These are phyloP conservation scores for Neurospora pannonica DNA, from an alignment of 495 filamentous ascomycete genomes.

Conservation along the genomic window DNA sequence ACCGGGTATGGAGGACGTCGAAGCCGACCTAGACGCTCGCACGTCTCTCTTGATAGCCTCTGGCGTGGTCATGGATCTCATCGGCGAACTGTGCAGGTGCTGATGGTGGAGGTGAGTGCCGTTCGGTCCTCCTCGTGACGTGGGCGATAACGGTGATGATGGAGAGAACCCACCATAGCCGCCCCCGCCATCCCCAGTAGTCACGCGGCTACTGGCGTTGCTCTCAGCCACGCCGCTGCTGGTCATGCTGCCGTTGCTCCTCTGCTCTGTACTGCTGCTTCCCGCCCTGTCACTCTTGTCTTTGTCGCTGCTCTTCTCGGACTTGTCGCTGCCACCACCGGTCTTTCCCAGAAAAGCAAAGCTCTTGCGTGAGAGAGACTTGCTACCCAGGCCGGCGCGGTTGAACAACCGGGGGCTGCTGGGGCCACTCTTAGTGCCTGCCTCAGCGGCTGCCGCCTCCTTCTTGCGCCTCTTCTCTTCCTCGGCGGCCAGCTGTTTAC, in stretches of 20 bases:
- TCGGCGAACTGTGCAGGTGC: slow-evolving; percentile 6
- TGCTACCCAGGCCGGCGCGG: slow-evolving; percentile 28
- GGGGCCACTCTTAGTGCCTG: background rate
- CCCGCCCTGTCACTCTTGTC: slow-evolving; percentile 14
- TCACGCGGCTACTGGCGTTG: background rate
- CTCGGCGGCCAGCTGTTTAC: slow-evolving; percentile 32
- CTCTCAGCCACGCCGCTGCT: slow-evolving; percentile 3
- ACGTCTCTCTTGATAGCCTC: slow-evolving; percentile 4
- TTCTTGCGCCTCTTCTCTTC: slow-evolving; percentile 31
- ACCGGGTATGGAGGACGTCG: background rate
- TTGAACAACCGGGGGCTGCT: slow-evolving; percentile 29
- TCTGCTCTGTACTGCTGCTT: slow-evolving; percentile 6
- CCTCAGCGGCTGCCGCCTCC: slow-evolving; percentile 7
- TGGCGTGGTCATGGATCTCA: slow-evolving; percentile 3
- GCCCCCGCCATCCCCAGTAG: background rate
- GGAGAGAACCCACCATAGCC: background rate
- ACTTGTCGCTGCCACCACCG: slow-evolving; percentile 17
- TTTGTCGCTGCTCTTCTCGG: slow-evolving; percentile 20
- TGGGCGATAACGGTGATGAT: background rate
- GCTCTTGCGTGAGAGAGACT: slow-evolving; percentile 40
- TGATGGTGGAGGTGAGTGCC: background rate
- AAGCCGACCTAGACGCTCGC: background rate
- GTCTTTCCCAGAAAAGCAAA: slow-evolving; percentile 34
- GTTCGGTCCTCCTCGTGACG: background rate
- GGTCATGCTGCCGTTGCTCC: slow-evolving; percentile 6